Evolutionary conservation across 2,329 filamentous ascomycete genomes (phyloP).

Genomic region (Pseudopithomyces chartarum): DNA sequence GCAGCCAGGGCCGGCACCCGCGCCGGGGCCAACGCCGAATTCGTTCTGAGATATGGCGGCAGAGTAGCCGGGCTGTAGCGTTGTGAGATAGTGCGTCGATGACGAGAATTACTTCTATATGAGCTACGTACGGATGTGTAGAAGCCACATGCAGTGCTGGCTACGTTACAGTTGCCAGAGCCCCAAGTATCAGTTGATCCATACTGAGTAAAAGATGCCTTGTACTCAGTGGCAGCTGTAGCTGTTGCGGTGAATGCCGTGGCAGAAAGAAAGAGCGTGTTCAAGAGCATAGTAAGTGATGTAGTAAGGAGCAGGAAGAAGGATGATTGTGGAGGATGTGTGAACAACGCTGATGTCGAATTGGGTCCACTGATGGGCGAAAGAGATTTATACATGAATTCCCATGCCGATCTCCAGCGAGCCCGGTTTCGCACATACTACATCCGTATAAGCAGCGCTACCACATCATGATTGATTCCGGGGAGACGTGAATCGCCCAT

Average conservation of each 20-base stretch:
- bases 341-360: not conserved
- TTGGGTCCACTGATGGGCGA: not conserved
- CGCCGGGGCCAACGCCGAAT: conserved; percentile 45
- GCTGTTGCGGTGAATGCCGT: not conserved
- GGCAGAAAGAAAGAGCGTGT: not conserved
- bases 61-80: conserved; percentile 17
- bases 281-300: not conserved
- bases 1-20: conserved; percentile 45
- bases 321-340: not conserved
- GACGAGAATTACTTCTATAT: not conserved
- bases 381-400: not conserved
- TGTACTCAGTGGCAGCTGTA: conserved; percentile 6
- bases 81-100: not conserved
- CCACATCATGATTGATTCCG: not conserved
- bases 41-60: conserved; percentile 41
- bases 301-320: not conserved
- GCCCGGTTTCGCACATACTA: not conserved
- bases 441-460: no score
- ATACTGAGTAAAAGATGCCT: conserved; percentile 18
- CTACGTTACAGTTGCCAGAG: conserved; percentile 16
- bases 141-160: conserved; percentile 17
- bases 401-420: not conserved
- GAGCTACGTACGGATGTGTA: conserved; percentile 14
- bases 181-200: conserved; percentile 15
- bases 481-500: not conserved